Evolutionary conservation across 768 basidiomycete genomes (phyloP), one percentile per base, ranked within the genome.

Genomic region (Lactarius akahatsu): DNA sequence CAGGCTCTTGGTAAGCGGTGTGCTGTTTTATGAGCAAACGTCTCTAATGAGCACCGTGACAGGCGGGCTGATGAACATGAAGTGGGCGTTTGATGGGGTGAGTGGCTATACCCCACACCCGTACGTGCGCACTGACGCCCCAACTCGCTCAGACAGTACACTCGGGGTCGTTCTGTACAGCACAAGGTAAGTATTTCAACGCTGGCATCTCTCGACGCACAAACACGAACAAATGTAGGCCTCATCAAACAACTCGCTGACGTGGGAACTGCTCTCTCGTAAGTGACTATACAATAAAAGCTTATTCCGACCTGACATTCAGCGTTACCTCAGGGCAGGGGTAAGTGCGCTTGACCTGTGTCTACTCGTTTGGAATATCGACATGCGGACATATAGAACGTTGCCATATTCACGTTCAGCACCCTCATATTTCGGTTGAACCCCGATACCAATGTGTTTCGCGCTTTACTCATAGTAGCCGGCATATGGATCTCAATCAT

Each of bases 391-490:
- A 28, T 64, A 63, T 60, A 76, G 72, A 75, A 73, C 32, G 80
- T 82, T 62, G 78, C 81, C 6, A 57, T 79, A 9, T 78, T 80
- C 67, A 82, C 80, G 10, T 78, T 81, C 63, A 71, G 69, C 52
- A 74, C 78, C 0, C 68, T 82, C 47, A 77, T 80, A 26, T 75
- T 81, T 52, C 71, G 73, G 13, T 73, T 73, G 72, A 69, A 69
- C 62, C 71, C 71, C 10, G 64, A 71, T 34, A 68, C 73, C 2
- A 76, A 78, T 20, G 70, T 74, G 16, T 64, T 72, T 69, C 62
- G 76, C 2, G 77, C 79, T 0, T 59, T 76, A 6, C 47, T 78
- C 36, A 75, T 82, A 28, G 67, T 76, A 2, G 64, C 67, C 2
- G 26, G 66, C 13, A 79, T 84, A 30, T 84, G 80, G 80, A 45